Evolutionary conservation across 345 rosid genomes (phyloP).

Genomic region (Linum usitatissimum): DNA sequence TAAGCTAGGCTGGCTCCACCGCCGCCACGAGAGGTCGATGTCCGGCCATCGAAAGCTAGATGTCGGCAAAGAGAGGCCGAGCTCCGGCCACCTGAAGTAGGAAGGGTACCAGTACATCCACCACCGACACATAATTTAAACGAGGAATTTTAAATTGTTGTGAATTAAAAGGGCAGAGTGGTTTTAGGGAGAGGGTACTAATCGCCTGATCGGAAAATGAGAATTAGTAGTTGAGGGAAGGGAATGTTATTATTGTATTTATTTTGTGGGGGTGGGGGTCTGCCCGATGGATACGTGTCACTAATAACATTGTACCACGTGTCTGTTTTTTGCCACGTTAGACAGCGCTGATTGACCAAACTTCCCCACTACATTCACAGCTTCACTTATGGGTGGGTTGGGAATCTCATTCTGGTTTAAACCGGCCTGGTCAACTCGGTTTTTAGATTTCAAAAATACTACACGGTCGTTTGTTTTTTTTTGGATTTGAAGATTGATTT

Average conservation of each 20-base stretch:
- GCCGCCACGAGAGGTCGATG: conserved; percentile 32
- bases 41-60: conserved; percentile 55
- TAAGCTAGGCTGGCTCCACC: conserved; percentile 13
- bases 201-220: too few species aligned
- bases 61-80: conserved; percentile 21
- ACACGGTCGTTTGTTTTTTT: too few species aligned
- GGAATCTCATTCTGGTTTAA: too few species aligned
- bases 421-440: too few species aligned
- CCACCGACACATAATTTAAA: background rate
- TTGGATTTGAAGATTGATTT: too few species aligned
- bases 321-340: background rate
- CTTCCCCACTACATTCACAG: too few species aligned
- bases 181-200: too few species aligned
- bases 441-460: too few species aligned
- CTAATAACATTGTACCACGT: background rate
- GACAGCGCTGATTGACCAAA: background rate
- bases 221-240: too few species aligned
- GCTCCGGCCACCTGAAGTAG: conserved; percentile 46
- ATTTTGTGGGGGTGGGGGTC: background rate
- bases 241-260: too few species aligned
- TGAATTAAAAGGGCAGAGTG: background rate
- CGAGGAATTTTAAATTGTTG: background rate
- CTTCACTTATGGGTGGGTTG: too few species aligned
- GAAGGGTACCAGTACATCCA: conserved; percentile 8
- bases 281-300: background rate